Evolutionary conservation across 1,284 basidiomycete genomes (phyloP).

Genomic region (Fistulinella cinereoalba): DNA sequence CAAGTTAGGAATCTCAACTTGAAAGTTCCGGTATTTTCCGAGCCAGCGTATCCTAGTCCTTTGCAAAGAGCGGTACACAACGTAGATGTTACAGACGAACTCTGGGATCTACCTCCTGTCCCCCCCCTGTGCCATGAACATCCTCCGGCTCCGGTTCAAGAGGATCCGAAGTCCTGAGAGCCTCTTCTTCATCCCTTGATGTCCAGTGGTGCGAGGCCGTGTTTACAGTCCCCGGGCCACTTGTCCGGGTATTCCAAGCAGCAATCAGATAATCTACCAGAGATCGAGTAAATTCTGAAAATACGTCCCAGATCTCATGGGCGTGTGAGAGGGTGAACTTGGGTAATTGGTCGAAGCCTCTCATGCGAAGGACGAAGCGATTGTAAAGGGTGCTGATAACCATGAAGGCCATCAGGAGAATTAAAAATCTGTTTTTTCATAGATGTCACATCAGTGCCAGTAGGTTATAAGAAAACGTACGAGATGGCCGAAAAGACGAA

Average conservation of each 20-base stretch:
- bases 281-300: conserved; percentile 17
- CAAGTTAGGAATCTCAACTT: too few species aligned
- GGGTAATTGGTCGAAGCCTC: conserved; percentile 66
- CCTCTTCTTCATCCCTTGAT: conserved; percentile 32
- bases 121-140: neutral
- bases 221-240: conserved; percentile 17
- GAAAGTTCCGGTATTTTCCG: too few species aligned
- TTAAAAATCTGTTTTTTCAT: conserved; percentile 43
- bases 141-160: conserved; percentile 17
- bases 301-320: conserved; percentile 24
- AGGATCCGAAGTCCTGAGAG: conserved; percentile 22
- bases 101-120: neutral
- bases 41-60: too few species aligned
- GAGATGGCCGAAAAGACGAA: conserved; percentile 50
- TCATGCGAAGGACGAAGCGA: conserved; percentile 59
- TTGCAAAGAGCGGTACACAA: neutral
- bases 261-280: conserved; percentile 13
- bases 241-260: conserved; percentile 18
- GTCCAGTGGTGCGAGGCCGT: conserved; percentile 31
- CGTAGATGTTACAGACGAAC: conserved; percentile 8
- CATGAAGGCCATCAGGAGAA: conserved; percentile 55
- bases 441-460: neutral
- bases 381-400: conserved; percentile 65
- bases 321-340: conserved; percentile 48
- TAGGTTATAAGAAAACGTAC: conserved; percentile 38